phyloP scores from a whole-genome alignment of 352 stramenopile genomes.

The Phytopythium cucurbitacearum region DNA sequence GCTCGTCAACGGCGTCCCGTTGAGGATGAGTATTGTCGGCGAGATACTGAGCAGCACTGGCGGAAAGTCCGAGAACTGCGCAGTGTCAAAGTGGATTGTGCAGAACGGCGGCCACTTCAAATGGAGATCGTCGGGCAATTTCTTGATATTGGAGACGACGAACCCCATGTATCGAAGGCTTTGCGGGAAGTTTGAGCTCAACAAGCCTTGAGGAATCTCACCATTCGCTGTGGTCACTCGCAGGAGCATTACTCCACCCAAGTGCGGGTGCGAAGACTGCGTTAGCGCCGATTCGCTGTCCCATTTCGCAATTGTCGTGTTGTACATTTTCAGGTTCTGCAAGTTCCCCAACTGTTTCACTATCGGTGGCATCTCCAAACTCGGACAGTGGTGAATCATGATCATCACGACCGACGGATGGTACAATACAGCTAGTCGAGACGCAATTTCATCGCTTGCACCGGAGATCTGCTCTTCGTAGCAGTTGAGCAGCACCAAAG shows the following conservation, averaged over 20 bases:
- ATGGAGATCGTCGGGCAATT: slow-evolving; percentile 21
- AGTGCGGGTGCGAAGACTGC: slow-evolving; percentile 8
- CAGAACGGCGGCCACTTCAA: slow-evolving; percentile 22
- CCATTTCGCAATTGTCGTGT: slow-evolving; percentile 23
- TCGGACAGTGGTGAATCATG: slow-evolving; percentile 17
- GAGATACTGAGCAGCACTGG: slow-evolving; percentile 13
- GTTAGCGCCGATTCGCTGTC: slow-evolving; percentile 14
- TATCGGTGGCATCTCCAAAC: slow-evolving; percentile 11
- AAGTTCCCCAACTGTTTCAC: slow-evolving; percentile 11
- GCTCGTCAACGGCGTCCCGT: slow-evolving; percentile 11
- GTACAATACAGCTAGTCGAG: slow-evolving; percentile 15
- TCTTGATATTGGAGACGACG: slow-evolving; percentile 16
- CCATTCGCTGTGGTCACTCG: slow-evolving; percentile 18
- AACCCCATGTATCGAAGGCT: slow-evolving; percentile 18
- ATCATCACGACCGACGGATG: slow-evolving; percentile 10
- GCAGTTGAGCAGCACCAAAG: slow-evolving; percentile 23
- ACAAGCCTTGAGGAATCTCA: slow-evolving; percentile 16
- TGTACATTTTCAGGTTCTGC: slow-evolving; percentile 21
- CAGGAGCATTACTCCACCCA: slow-evolving; percentile 11
- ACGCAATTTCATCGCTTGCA: slow-evolving; percentile 3
- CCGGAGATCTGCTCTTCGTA: slow-evolving; percentile 11
- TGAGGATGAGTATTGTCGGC: slow-evolving; percentile 13
- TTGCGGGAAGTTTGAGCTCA: slow-evolving; percentile 14
- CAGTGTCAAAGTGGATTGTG: slow-evolving; percentile 16
- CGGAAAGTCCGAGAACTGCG: slow-evolving; percentile 19